Evolutionary conservation across 495 filamentous ascomycete genomes (phyloP).

Genomic region (Usnea hakonensis): DNA sequence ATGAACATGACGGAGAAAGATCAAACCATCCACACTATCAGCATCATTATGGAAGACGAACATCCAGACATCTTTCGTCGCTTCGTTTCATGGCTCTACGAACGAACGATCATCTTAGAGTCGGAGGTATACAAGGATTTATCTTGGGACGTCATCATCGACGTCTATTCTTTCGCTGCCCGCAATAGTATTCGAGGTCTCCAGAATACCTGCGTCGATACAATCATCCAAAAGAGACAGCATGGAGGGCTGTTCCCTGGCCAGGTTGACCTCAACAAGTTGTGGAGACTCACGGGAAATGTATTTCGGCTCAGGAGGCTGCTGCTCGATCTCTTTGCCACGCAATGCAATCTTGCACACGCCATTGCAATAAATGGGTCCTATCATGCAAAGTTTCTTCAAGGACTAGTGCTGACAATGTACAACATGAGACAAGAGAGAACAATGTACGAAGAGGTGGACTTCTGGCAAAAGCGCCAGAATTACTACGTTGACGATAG

Average conservation of each 20-base stretch:
- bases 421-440: neutral
- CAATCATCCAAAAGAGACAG: neutral
- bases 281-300: neutral
- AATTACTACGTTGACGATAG: conserved; percentile 1
- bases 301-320: neutral
- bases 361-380: neutral
- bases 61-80: conserved; percentile 1
- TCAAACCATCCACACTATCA: neutral
- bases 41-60: neutral
- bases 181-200: neutral
- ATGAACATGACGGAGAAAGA: neutral
- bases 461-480: conserved; percentile 1
- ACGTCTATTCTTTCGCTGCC: conserved; percentile 6
- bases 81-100: conserved; percentile 12
- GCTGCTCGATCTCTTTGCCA: neutral
- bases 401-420: neutral
- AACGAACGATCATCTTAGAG: neutral
- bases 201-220: conserved; percentile 11
- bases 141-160: neutral
- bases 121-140: neutral
- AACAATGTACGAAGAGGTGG: neutral
- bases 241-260: neutral
- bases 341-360: neutral
- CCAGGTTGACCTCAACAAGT: neutral
- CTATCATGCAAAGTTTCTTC: conserved; percentile 2